Evolutionary conservation across 345 rosid genomes (phyloP).

Genomic region (Luvunga scandens): DNA sequence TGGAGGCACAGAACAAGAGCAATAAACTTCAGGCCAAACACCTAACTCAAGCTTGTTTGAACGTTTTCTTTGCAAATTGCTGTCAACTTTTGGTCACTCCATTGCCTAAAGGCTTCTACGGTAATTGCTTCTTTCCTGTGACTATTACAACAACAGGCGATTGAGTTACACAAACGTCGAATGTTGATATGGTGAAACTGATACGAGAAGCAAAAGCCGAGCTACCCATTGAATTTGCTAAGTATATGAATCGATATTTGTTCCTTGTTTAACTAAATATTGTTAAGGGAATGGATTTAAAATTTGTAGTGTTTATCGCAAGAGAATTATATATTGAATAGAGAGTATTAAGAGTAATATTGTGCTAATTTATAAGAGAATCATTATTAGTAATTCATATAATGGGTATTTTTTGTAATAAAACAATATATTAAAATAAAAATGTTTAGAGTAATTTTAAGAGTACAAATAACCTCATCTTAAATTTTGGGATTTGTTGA

Average conservation of each 20-base stretch:
- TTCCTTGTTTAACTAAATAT: no score
- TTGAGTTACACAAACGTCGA: conserved; percentile 25
- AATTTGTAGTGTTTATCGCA: no score
- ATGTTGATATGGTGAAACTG: conserved; percentile 36
- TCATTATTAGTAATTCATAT: no score
- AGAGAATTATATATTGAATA: conserved; percentile 26
- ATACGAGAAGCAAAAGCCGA: conserved; percentile 44
- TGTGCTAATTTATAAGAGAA: no score
- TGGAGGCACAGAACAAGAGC: conserved; percentile 47
- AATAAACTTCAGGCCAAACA: conserved; percentile 21
- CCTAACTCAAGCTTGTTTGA: conserved; percentile 40
- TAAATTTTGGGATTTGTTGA: no score
- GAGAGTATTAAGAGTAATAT: conserved; percentile 34
- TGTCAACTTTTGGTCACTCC: conserved; percentile 50
- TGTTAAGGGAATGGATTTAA: no score
- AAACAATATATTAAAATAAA: no score
- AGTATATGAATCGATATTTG: neutral
- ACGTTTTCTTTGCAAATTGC: conserved; percentile 60
- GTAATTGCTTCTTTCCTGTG: conserved; percentile 68
- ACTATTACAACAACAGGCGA: conserved; percentile 38
- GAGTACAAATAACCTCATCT: no score
- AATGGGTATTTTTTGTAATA: no score
- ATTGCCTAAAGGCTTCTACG: conserved; percentile 57
- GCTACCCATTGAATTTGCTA: no score
- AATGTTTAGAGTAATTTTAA: no score